Percentiles rank a stretch among this genome's conserved stretches.
Conservation (phyloP, 1,284 basidiomycete species). For the Leucoagaricus sp. region DNA sequence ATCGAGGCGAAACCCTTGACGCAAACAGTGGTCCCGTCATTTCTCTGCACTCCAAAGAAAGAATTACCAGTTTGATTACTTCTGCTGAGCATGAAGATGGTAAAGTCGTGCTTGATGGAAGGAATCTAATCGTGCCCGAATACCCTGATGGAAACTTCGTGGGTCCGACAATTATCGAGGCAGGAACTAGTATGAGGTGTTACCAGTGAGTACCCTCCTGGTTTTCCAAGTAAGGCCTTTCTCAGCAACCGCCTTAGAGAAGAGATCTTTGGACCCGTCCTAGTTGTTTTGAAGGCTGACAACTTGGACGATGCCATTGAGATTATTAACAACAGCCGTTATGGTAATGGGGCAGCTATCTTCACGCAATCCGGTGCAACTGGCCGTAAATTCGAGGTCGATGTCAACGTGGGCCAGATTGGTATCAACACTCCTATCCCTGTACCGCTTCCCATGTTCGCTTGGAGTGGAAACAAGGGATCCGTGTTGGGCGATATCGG, state of each 20-base stretch:
- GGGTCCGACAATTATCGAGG: constrained; percentile 91
- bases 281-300: constrained; percentile 80
- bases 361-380: constrained; percentile 98
- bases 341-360: constrained; percentile 95
- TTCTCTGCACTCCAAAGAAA: constrained; percentile 82
- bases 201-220: constrained; percentile 66
- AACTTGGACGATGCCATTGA: constrained; percentile 91
- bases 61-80: constrained; percentile 78
- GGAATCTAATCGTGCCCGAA: constrained; percentile 65
- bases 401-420: constrained; percentile 91
- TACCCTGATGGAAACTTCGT: constrained; percentile 96
- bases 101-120: constrained; percentile 86
- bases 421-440: constrained; percentile 95
- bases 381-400: constrained; percentile 89
- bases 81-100: constrained; percentile 89
- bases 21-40: constrained; percentile 96
- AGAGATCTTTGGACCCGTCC: constrained; percentile 95
- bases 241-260: constrained; percentile 64
- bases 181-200: constrained; percentile 80
- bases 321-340: constrained; percentile 88
- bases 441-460: constrained; percentile 86
- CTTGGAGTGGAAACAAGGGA: constrained; percentile 89
- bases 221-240: constrained; percentile 4
- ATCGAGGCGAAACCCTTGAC: constrained; percentile 35
- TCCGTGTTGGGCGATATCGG: constrained; percentile 33